Evolutionary conservation across 257 asterid genomes (phyloP).

Genomic region (Ophiorrhiza pumila): DNA sequence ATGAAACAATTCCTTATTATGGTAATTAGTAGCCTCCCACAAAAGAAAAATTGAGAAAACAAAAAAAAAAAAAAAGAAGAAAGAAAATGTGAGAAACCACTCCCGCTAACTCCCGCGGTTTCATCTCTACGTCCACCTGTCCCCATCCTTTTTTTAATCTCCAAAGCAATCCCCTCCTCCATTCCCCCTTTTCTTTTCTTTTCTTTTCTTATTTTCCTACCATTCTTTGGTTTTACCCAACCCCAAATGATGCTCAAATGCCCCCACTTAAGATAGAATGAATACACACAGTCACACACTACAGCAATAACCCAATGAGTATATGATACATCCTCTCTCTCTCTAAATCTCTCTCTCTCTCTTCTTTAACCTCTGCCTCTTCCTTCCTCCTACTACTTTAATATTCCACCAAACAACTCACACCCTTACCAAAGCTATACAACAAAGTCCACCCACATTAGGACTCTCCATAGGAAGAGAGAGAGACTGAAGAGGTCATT

Average conservation of each 20-base stretch:
- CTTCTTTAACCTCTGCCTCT: neutral
- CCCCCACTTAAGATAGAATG: neutral
- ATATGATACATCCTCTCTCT: no score
- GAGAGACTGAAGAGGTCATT: slow-evolving; percentile 13
- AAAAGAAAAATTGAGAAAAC: neutral
- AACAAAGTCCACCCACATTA: slow-evolving; percentile 34
- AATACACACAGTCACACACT: slow-evolving; percentile 1
- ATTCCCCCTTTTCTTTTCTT: neutral
- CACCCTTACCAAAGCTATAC: slow-evolving; percentile 31
- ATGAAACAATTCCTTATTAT: neutral
- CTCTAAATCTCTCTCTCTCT: neutral
- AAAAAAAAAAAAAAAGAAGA: no score
- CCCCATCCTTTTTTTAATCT: slow-evolving; percentile 22
- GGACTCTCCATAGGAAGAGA: neutral
- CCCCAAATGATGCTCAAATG: no score
- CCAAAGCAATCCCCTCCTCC: slow-evolving; percentile 9
- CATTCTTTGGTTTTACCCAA: neutral
- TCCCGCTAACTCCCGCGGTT: neutral
- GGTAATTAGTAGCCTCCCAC: neutral
- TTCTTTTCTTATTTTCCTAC: neutral
- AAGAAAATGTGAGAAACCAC: neutral
- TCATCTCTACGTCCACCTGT: slow-evolving; percentile 9
- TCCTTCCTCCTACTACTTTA: slow-evolving; percentile 28
- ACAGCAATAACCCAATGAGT: no score
- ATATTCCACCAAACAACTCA: slow-evolving; percentile 60